Evolutionary conservation across 192 early-diverging fungal genomes (phyloP), one percentile per base, ranked within the genome.

Genomic region (Podila horticola): DNA sequence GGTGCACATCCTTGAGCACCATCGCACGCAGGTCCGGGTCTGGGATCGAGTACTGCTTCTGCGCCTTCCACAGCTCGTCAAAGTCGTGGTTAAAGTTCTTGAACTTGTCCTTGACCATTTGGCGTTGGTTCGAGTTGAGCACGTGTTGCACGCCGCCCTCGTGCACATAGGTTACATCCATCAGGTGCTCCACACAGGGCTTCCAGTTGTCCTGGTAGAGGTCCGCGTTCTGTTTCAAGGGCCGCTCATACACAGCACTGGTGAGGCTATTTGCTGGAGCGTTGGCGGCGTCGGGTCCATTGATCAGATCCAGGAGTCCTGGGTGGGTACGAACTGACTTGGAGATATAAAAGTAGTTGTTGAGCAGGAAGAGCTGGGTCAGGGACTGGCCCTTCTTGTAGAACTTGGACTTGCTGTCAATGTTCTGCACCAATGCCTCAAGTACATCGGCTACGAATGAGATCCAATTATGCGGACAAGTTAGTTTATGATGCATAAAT

Each of bases 61-160:
- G 94, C 15, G 84, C 75, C 51, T 88, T 84, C 74, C 84, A 90
- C 8, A 90, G 77, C 36, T 93, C 93, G 30, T 97, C 95, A 83
- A 97, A 92, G 59, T 92, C 92, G 36, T 82, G 87, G 76, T 97
- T 95, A 74, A 97, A 97, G 64, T 88, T 91, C 92, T 93, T 94
- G 87, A 96, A 95, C 72, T 91, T 93, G 69, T 95, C 94, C 73
- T 97, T 97, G 68, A 97, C 87, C 50, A 81, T 69, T 58, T 93
- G 90, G 8, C 87, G 85, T 66, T 97, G 93, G n/a, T 81, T 82
- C 52, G 87, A 92, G 48, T 90, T 84, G 49, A 95, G 72, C 0
- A 84, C 84, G 8, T 86, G 91, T 15, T 88, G 87, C 28, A 91
- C 85, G 6, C 87, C 72, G 13, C 92, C 89, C 20, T 88, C 90